These are phyloP conservation scores for Micromonas pusilla DNA, from an alignment of 139 green algal species.

Conservation along the genomic window DNA sequence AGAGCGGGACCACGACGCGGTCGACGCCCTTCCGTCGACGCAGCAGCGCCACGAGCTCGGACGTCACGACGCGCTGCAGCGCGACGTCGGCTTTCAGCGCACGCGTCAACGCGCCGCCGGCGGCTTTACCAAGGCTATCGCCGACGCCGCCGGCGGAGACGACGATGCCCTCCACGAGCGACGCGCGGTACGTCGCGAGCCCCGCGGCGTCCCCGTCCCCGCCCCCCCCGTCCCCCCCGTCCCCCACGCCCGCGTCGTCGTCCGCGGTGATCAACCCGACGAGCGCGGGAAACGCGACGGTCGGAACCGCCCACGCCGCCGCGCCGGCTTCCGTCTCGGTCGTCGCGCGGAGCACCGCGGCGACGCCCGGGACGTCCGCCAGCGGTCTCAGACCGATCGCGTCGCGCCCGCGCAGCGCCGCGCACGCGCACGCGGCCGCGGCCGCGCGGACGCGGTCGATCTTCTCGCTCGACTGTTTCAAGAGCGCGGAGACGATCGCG, in stretches of 20 bases:
- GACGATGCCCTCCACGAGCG: background rate
- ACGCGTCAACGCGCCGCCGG: constrained; percentile 32
- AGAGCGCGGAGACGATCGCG: constrained; percentile 40
- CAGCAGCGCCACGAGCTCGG: background rate
- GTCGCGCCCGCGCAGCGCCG: background rate
- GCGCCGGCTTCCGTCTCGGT: background rate
- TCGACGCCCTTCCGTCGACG: background rate
- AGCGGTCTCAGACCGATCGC: no score
- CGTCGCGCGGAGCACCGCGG: background rate
- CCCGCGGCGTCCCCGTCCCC: no score
- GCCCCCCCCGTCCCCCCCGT: no score
- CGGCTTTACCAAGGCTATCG: background rate
- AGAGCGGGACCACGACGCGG: background rate
- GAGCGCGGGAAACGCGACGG: background rate
- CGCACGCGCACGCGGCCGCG: constrained; percentile 12
- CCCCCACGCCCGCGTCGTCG: no score
- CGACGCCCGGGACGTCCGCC: background rate
- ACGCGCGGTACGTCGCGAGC: background rate
- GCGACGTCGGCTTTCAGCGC: background rate
- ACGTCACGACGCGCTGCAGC: background rate
- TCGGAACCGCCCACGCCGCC: background rate
- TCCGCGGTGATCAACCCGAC: background rate
- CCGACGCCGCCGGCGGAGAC: background rate
- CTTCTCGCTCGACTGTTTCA: constrained; percentile 75
- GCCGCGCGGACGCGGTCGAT: constrained; percentile 64